phyloP scores from a whole-genome alignment of 257 asterid species.

The Sherardia arvensis region DNA sequence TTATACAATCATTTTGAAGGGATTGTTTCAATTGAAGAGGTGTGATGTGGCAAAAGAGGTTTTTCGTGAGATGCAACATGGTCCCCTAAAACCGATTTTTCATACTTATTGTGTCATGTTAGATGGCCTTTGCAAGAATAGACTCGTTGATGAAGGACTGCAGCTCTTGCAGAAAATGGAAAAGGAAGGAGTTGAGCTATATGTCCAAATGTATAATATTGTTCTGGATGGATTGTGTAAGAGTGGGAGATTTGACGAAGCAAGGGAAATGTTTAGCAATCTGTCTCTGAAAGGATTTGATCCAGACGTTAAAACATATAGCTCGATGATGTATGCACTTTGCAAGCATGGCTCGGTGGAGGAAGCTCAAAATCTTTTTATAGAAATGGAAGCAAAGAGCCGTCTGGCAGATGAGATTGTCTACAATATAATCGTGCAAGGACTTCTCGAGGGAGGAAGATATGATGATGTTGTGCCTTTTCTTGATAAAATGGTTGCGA shows the following conservation, averaged over 20 bases:
- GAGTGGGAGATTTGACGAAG: conserved; percentile 5
- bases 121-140: not conserved
- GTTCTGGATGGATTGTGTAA: conserved; percentile 19
- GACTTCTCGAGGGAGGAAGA: no score
- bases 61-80: not conserved
- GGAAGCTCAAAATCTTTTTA: conserved; percentile 11
- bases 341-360: conserved; percentile 11
- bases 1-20: conserved; percentile 15
- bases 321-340: not conserved
- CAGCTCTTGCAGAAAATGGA: not conserved
- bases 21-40: conserved; percentile 16
- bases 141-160: conserved; percentile 15
- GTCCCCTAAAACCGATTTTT: conserved; percentile 10
- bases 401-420: no score
- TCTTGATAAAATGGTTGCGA: no score
- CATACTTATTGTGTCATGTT: conserved; percentile 10
- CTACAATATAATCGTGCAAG: no score
- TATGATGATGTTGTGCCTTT: no score
- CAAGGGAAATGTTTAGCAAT: not conserved
- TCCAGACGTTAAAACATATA: conserved; percentile 19
- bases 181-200: conserved; percentile 6
- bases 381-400: no score
- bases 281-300: conserved; percentile 6
- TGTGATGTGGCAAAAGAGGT: not conserved
- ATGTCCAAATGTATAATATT: not conserved